Percentiles rank a stretch among this genome's conserved stretches.
Evolutionary conservation across 2,329 filamentous ascomycete genomes (phyloP).

Genomic region (Sclerotinia spermophila): DNA sequence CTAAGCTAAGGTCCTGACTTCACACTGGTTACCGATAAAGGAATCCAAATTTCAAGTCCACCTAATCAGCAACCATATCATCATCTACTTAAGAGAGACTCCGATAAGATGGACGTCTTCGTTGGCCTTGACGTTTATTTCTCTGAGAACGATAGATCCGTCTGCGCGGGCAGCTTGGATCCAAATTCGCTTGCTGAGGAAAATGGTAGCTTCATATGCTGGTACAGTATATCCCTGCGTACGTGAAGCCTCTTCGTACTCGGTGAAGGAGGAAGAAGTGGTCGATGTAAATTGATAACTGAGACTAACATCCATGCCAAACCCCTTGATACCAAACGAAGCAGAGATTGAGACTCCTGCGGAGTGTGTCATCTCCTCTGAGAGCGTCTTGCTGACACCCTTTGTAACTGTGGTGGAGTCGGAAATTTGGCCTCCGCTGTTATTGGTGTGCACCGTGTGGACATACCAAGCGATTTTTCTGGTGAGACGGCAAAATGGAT

Average conservation of each 20-base stretch:
- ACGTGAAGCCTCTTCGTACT: not conserved
- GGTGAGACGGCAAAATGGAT: not conserved
- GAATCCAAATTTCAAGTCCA: too few species aligned
- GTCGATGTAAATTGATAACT: not conserved
- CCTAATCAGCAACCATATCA: not conserved
- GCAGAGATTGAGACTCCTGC: not conserved
- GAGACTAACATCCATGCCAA: slow-evolving; percentile 2
- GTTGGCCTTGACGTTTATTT: slow-evolving; percentile 3
- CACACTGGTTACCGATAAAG: not conserved
- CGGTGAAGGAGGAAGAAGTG: not conserved
- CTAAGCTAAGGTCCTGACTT: not conserved
- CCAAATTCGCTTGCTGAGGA: not conserved
- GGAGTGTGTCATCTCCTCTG: not conserved
- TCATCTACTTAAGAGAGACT: not conserved
- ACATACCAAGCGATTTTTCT: slow-evolving; percentile 2
- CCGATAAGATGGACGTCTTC: not conserved
- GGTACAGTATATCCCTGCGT: not conserved
- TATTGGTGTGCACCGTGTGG: not conserved
- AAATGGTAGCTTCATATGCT: not conserved
- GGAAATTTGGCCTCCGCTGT: not conserved
- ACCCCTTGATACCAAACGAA: not conserved
- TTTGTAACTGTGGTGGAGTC: slow-evolving; percentile 2
- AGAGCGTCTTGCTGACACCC: not conserved
- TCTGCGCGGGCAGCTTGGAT: not conserved
- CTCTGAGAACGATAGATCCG: slow-evolving; percentile 5